Percentiles rank a stretch among this genome's conserved stretches.
Evolutionary conservation across 371 early-diverging fungal species (phyloP).

Genomic region (Rhizomucor pusillus): DNA sequence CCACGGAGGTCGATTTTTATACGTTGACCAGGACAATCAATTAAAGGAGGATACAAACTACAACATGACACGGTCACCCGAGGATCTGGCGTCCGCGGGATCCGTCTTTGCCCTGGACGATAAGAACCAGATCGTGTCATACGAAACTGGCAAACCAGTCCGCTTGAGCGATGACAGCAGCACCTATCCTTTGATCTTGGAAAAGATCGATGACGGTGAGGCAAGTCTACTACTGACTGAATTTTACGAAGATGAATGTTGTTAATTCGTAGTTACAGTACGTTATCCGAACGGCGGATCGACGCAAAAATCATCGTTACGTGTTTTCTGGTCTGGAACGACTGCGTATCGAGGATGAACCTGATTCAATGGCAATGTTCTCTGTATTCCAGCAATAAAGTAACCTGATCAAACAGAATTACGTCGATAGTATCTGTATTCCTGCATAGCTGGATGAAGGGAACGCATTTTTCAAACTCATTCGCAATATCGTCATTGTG

Average conservation of each 20-base stretch:
- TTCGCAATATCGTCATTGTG: neutral
- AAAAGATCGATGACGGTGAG: constrained; percentile 10
- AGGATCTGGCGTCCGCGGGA: constrained; percentile 10
- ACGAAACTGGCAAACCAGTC: neutral
- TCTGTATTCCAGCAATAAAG: constrained; percentile 9
- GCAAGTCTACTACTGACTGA: constrained; percentile 2
- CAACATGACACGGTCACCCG: constrained; percentile 13
- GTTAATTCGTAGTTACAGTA: constrained; percentile 3
- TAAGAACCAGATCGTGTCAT: constrained; percentile 1
- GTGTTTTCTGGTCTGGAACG: constrained; percentile 9
- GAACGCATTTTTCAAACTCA: neutral
- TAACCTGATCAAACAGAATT: neutral
- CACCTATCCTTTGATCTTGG: constrained; percentile 5
- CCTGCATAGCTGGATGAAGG: neutral
- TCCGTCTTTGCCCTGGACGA: constrained; percentile 10
- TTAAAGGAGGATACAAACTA: constrained; percentile 12
- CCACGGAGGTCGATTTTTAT: constrained; percentile 21
- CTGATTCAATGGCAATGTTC: constrained; percentile 15
- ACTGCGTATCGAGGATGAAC: constrained; percentile 5
- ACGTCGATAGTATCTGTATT: neutral
- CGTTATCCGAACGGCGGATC: constrained; percentile 12
- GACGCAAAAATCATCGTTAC: constrained; percentile 13
- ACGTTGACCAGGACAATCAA: constrained; percentile 15
- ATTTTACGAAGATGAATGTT: neutral
- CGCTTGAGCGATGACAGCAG: neutral